Percentiles rank a stretch among this genome's conserved stretches.
Evolutionary conservation across 169 alveolate genomes (phyloP).

Genomic region (Plasmodium berghei): DNA sequence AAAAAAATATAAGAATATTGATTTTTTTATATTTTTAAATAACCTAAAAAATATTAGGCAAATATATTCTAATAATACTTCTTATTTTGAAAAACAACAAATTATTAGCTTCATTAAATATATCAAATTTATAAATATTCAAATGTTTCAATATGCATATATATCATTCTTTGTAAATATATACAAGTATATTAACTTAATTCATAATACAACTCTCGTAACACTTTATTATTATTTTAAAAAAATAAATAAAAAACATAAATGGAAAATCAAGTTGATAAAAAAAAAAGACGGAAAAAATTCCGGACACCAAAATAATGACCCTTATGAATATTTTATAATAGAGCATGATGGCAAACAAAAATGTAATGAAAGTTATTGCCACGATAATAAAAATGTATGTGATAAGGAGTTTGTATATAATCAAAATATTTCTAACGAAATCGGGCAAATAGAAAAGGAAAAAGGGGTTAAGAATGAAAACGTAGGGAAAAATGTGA

Average conservation of each 20-base stretch:
- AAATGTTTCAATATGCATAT: slow-evolving; percentile 57
- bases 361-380: background rate
- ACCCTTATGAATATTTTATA: background rate
- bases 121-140: slow-evolving; percentile 39
- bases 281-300: background rate
- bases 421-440: too few species aligned
- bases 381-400: too few species aligned
- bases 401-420: too few species aligned
- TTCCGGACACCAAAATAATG: background rate
- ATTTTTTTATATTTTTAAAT: slow-evolving; percentile 69
- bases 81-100: slow-evolving; percentile 29
- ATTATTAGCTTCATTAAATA: slow-evolving; percentile 25
- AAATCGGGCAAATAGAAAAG: background rate
- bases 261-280: background rate
- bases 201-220: slow-evolving; percentile 34
- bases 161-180: slow-evolving; percentile 58
- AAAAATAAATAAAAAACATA: slow-evolving; percentile 18
- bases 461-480: background rate
- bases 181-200: slow-evolving; percentile 48
- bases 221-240: slow-evolving; percentile 39
- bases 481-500: background rate
- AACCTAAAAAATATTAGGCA: slow-evolving; percentile 32
- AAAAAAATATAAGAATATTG: slow-evolving; percentile 45
- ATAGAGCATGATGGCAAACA: too few species aligned
- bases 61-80: slow-evolving; percentile 39